These are phyloP conservation scores for Mycena rosella DNA, from an alignment of 768 basidiomycete species.

Conservation along the genomic window DNA sequence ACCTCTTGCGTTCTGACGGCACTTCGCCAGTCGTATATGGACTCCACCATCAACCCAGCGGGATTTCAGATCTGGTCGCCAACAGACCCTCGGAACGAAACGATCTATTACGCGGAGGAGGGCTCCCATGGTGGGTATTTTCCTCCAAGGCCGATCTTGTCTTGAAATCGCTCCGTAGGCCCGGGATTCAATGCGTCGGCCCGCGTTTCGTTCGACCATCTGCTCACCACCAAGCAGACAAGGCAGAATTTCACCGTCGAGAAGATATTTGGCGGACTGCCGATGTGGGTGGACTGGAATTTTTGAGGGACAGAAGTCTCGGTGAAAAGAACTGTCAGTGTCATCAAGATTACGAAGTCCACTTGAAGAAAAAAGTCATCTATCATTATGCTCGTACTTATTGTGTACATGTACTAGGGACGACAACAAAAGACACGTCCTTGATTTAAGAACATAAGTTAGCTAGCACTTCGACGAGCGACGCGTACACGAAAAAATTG, in stretches of 20 bases:
- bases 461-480: too few species aligned
- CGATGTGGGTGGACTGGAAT: slow-evolving; percentile 55
- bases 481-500: neutral
- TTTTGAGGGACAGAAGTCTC: slow-evolving; percentile 4
- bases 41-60: slow-evolving; percentile 50
- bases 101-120: slow-evolving; percentile 56
- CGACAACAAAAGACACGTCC: too few species aligned
- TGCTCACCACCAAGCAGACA: slow-evolving; percentile 46
- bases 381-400: too few species aligned
- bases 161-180: slow-evolving; percentile 43
- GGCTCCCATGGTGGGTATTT: slow-evolving; percentile 48
- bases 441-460: too few species aligned
- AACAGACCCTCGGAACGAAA: slow-evolving; percentile 36
- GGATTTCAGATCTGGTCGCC: slow-evolving; percentile 42
- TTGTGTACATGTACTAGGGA: too few species aligned
- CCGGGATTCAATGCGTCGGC: slow-evolving; percentile 50
- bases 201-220: slow-evolving; percentile 48
- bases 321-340: too few species aligned
- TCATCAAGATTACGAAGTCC: too few species aligned
- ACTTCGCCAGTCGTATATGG: slow-evolving; percentile 47
- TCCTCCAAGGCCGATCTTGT: neutral
- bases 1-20: neutral
- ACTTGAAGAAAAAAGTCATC: too few species aligned
- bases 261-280: slow-evolving; percentile 51
- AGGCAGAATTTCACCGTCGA: slow-evolving; percentile 44